Evolutionary conservation across 345 rosid species (phyloP).

Genomic region (Pistacia integerrima): DNA sequence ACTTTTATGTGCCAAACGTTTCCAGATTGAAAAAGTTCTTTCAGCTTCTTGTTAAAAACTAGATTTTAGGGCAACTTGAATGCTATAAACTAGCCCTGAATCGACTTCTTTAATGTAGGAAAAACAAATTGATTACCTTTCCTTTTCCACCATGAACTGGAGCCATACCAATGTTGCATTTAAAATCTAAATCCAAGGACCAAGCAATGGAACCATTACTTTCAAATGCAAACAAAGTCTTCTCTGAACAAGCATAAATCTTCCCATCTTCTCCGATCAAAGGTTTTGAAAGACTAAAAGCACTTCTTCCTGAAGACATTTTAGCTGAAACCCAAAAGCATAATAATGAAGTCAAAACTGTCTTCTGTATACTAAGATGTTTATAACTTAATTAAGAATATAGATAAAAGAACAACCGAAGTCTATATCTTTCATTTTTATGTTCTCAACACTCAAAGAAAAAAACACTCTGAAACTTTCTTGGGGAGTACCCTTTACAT

Average conservation of each 20-base stretch:
- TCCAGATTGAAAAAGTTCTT: too few species aligned
- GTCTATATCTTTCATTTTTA: background rate
- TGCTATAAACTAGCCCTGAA: too few species aligned
- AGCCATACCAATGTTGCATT: slow-evolving; percentile 50
- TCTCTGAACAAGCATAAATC: slow-evolving; percentile 66
- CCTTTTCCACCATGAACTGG: slow-evolving; percentile 67
- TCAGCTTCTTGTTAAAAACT: too few species aligned
- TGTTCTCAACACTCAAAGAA: background rate
- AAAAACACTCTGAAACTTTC: background rate
- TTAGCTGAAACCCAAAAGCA: slow-evolving; percentile 27
- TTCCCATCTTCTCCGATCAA: slow-evolving; percentile 65
- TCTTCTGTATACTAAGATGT: too few species aligned
- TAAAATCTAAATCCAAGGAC: slow-evolving; percentile 60
- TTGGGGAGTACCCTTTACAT: background rate
- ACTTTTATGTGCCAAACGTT: too few species aligned
- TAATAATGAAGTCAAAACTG: background rate
- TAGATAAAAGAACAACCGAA: too few species aligned
- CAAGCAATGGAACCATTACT: slow-evolving; percentile 77
- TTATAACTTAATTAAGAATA: too few species aligned
- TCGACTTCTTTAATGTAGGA: too few species aligned
- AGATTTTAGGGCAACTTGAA: too few species aligned
- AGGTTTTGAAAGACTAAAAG: slow-evolving; percentile 62
- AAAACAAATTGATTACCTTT: slow-evolving; percentile 34
- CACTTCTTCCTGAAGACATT: slow-evolving; percentile 21
- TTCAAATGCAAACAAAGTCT: slow-evolving; percentile 66